Percentiles rank a stretch among this genome's conserved stretches.
Conservation (phyloP, 345 rosid genomes). For the Acer yangbiense region DNA sequence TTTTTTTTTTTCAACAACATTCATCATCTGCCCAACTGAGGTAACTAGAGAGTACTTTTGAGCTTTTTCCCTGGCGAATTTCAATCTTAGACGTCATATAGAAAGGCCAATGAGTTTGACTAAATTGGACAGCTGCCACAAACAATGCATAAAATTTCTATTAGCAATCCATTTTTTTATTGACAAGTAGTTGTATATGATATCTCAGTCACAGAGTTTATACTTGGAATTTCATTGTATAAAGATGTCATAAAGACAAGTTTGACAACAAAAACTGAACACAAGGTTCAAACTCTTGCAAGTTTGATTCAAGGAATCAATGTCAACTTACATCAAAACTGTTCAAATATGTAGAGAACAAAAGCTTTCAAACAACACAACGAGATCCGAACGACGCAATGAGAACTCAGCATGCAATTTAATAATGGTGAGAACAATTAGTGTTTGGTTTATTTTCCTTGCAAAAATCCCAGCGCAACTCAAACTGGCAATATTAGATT, state of each 20-base stretch:
- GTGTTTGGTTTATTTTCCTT: constrained; percentile 11
- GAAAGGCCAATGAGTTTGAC: no score
- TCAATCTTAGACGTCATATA: no score
- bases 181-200: neutral
- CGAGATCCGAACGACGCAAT: neutral
- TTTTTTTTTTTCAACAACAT: neutral
- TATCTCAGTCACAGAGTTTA: neutral
- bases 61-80: no score
- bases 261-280: neutral
- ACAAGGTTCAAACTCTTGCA: neutral
- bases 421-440: constrained; percentile 5
- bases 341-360: constrained; percentile 2
- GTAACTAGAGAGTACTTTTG: neutral
- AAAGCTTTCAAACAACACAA: constrained; percentile 7
- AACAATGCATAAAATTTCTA: no score
- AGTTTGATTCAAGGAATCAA: neutral
- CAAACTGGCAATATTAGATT: constrained; percentile 8
- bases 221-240: neutral
- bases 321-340: constrained; percentile 1
- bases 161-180: neutral
- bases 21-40: neutral
- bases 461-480: constrained; percentile 8
- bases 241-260: neutral
- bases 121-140: neutral
- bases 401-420: constrained; percentile 9